Evolutionary conservation across 257 asterid species (phyloP).

Genomic region (Cynanchum wilfordii): DNA sequence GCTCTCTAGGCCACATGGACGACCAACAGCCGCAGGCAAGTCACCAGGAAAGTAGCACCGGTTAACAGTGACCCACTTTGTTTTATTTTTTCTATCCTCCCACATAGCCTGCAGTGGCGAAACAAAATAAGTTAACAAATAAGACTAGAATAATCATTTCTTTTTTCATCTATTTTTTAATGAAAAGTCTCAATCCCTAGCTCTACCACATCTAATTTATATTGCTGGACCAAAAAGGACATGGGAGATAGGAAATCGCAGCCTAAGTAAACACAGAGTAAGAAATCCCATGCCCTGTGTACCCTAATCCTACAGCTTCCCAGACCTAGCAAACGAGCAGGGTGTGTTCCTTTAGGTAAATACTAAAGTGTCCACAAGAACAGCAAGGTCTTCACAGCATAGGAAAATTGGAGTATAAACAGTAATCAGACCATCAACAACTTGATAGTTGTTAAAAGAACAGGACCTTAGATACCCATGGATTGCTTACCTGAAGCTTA

Average conservation of each 20-base stretch:
- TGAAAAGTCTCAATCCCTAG: neutral
- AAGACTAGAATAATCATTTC: neutral
- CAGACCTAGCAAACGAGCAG: conserved; percentile 2
- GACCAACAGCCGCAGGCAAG: conserved; percentile 90
- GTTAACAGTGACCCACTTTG: conserved; percentile 68
- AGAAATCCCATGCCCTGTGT: neutral
- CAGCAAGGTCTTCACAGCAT: neutral
- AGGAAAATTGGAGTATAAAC: neutral
- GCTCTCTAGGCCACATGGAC: conserved; percentile 85
- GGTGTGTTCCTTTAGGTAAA: neutral
- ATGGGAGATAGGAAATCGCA: neutral
- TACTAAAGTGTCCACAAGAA: neutral
- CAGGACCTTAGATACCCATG: conserved; percentile 9
- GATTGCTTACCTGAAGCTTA: conserved; percentile 67
- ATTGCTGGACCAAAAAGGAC: neutral
- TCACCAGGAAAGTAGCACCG: conserved; percentile 87
- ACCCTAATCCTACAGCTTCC: neutral
- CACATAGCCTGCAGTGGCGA: conserved; percentile 68
- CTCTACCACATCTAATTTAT: neutral
- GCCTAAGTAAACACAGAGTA: neutral
- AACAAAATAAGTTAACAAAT: conserved; percentile 16
- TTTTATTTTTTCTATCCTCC: conserved; percentile 64
- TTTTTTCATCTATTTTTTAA: neutral
- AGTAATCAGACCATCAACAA: neutral
- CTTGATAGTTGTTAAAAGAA: neutral